phyloP scores from a whole-genome alignment of 129 eudicot genomes.

The Heracleum sosnowskyi region DNA sequence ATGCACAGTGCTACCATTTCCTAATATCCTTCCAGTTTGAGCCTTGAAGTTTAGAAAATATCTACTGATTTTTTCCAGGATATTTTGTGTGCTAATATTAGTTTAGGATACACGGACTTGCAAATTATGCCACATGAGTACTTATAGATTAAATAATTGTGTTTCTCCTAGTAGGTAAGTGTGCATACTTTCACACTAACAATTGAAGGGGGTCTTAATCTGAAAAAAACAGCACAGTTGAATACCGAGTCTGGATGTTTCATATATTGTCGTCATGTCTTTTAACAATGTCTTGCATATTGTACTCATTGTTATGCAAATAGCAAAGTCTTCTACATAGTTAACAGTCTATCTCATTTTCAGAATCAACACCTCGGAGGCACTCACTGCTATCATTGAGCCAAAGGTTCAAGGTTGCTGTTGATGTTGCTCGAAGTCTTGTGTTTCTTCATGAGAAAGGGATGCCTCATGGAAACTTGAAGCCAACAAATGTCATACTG shows the following conservation, averaged over 20 bases:
- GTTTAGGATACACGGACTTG: neutral
- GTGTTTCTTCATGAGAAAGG: conserved; percentile 76
- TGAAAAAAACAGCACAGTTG: neutral
- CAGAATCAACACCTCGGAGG: conserved; percentile 93
- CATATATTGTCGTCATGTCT: neutral
- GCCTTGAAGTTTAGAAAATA: neutral
- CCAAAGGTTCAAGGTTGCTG: conserved; percentile 76
- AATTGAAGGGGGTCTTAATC: neutral
- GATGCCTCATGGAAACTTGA: conserved; percentile 85
- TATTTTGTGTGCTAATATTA: neutral
- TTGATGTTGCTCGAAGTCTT: conserved; percentile 79
- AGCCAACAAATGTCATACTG: conserved; percentile 84
- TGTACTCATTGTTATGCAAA: neutral
- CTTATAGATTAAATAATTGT: neutral
- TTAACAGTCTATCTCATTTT: conserved; percentile 6
- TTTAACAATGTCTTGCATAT: neutral
- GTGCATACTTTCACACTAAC: neutral
- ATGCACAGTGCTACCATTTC: neutral
- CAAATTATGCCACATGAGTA: neutral
- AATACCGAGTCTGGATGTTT: neutral
- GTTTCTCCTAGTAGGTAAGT: neutral
- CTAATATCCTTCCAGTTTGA: neutral
- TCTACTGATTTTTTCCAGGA: neutral
- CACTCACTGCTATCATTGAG: conserved; percentile 66
- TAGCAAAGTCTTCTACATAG: neutral